These are phyloP conservation scores for Trichoderma aggressivum DNA, from an alignment of 2,329 filamentous ascomycete species.

Conservation along the genomic window DNA sequence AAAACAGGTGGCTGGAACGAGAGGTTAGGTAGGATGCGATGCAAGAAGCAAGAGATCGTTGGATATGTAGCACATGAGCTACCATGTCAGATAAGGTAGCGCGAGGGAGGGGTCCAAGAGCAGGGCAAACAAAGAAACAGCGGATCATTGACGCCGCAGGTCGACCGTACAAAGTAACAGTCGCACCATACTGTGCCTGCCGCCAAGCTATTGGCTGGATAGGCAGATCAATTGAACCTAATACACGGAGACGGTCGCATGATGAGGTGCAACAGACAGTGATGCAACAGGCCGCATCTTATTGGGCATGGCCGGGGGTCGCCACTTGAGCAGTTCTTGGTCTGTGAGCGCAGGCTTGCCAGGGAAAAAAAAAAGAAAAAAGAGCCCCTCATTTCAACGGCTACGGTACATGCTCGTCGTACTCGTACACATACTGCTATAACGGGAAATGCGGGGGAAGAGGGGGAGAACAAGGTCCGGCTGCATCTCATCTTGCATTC, in stretches of 20 bases:
- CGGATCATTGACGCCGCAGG: neutral
- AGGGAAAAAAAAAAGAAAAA: neutral
- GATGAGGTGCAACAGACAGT: neutral
- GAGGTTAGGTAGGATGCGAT: neutral
- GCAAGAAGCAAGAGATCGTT: neutral
- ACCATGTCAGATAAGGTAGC: neutral
- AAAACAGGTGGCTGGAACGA: neutral
- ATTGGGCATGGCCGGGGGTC: neutral
- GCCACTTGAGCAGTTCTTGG: neutral
- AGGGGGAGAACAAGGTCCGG: neutral
- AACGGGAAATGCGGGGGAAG: neutral
- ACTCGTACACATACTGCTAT: neutral
- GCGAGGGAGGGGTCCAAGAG: neutral
- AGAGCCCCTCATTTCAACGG: neutral
- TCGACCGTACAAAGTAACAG: neutral
- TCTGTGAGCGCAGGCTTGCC: neutral
- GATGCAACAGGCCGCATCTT: conserved; percentile 3
- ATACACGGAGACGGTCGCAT: neutral
- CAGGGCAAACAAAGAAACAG: neutral
- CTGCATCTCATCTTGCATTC: neutral
- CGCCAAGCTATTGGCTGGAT: neutral
- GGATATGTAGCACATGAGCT: neutral
- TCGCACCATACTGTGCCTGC: conserved; percentile 1
- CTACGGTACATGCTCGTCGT: neutral
- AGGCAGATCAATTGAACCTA: neutral